phyloP scores from a whole-genome alignment of 1,139 yeast species.

The Nakaseomyces sp. region DNA sequence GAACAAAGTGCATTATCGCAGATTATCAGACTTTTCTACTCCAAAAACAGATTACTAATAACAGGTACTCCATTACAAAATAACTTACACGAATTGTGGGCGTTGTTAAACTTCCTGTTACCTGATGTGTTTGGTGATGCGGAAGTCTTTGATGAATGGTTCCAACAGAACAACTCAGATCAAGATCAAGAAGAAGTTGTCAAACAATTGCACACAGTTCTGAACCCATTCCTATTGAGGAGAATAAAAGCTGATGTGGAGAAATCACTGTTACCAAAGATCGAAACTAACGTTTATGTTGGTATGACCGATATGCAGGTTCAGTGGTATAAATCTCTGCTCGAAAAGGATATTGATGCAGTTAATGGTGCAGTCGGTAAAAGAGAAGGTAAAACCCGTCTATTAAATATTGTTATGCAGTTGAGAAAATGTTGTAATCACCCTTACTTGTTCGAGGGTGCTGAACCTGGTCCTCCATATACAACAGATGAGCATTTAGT shows the following conservation, averaged over 20 bases:
- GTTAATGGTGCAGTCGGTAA: conserved; percentile 74
- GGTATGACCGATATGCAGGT: conserved; percentile 72
- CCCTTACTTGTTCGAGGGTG: conserved; percentile 76
- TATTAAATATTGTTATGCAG: conserved; percentile 75
- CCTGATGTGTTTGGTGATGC: conserved; percentile 76
- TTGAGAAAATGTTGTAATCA: conserved; percentile 77
- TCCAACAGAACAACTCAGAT: conserved; percentile 35
- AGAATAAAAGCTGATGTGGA: conserved; percentile 76
- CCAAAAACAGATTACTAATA: conserved; percentile 58
- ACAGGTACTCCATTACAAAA: conserved; percentile 81
- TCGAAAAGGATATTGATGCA: conserved; percentile 76
- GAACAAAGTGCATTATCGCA: conserved; percentile 69
- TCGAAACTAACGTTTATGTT: conserved; percentile 62
- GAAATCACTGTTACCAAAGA: conserved; percentile 64
- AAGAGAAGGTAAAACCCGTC: conserved; percentile 64
- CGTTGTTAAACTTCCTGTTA: conserved; percentile 59
- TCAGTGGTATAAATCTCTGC: conserved; percentile 63
- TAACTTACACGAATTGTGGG: conserved; percentile 75
- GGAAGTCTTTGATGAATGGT: conserved; percentile 70
- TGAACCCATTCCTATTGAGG: conserved; percentile 65
- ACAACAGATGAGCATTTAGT: conserved; percentile 78
- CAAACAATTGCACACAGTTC: conserved; percentile 79
- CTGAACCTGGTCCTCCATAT: conserved; percentile 81
- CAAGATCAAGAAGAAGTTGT: conserved; percentile 57
- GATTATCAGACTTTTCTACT: conserved; percentile 63